Evolutionary conservation across 352 stramenopile species (phyloP).

Genomic region (Phytophthora lateralis): DNA sequence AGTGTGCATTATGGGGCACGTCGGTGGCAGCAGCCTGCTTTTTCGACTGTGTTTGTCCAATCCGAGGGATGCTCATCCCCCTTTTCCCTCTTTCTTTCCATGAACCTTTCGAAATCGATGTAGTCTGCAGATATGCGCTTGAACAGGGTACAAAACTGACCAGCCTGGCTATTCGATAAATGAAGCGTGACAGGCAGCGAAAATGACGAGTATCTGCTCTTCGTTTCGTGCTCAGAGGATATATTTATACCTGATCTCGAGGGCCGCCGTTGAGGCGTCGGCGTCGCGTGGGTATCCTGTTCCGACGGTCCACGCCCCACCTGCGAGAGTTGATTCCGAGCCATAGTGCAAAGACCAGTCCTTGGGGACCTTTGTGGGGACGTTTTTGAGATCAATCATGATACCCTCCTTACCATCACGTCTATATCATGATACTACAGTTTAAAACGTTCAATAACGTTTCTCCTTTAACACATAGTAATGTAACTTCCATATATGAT

Average conservation of each 20-base stretch:
- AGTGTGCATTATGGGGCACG: not conserved
- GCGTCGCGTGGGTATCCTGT: conserved; percentile 6
- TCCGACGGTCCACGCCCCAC: conserved; percentile 32
- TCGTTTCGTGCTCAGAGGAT: not conserved
- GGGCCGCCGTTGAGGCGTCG: not conserved
- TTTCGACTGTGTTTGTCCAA: conserved; percentile 28
- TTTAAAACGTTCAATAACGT: not conserved
- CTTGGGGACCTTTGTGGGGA: conserved; percentile 31
- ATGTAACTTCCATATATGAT: not conserved
- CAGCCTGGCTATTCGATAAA: not conserved
- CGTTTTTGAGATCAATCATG: conserved; percentile 17
- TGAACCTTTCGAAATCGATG: not conserved
- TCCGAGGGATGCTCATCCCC: conserved; percentile 17
- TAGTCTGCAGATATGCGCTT: not conserved
- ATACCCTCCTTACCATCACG: conserved; percentile 13
- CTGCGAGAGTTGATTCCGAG: conserved; percentile 9
- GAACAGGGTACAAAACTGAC: not conserved
- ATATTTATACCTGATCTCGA: not conserved
- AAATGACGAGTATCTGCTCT: not conserved
- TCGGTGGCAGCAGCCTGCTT: conserved; percentile 5
- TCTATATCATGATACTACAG: not conserved
- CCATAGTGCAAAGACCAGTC: not conserved
- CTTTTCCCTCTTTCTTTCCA: conserved; percentile 17
- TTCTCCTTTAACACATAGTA: not conserved
- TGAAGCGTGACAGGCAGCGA: not conserved